Conservation (phyloP, 495 filamentous ascomycete genomes). For the Aspergillus conjunctus region DNA sequence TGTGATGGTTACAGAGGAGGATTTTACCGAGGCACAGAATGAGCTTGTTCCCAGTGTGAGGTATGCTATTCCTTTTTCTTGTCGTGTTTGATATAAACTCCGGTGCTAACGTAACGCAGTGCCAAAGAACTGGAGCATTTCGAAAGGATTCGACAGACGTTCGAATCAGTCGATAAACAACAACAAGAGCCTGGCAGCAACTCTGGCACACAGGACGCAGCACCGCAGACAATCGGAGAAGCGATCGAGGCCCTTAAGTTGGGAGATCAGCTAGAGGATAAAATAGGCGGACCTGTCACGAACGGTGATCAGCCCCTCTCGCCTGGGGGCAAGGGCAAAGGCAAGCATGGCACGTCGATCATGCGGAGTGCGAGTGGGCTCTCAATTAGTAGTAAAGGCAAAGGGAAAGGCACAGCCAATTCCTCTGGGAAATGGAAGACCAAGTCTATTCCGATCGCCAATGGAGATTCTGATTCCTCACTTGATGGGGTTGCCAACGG, state of each 20-base stretch:
- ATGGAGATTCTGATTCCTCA: conserved; percentile 43
- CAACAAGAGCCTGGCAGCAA: conserved; percentile 36
- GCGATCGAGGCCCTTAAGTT: conserved; percentile 41
- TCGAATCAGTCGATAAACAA: conserved; percentile 62
- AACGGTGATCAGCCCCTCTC: conserved; percentile 35
- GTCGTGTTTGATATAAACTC: neutral
- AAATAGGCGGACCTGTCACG: conserved; percentile 27
- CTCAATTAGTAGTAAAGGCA: conserved; percentile 40
- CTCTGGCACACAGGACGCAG: conserved; percentile 27
- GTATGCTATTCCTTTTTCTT: conserved; percentile 37
- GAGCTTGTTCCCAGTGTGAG: conserved; percentile 91
- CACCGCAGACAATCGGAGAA: conserved; percentile 42
- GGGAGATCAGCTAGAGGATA: conserved; percentile 24
- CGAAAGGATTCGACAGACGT: conserved; percentile 75
- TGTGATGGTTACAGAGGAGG: conserved; percentile 83
- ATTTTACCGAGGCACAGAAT: conserved; percentile 76
- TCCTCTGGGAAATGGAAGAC: conserved; percentile 56
- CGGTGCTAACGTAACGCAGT: conserved; percentile 49
- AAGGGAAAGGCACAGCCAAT: conserved; percentile 33
- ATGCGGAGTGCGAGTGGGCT: conserved; percentile 35
- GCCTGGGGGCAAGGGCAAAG: conserved; percentile 27
- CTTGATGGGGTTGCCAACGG: conserved; percentile 43
- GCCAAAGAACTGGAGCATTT: conserved; percentile 92
- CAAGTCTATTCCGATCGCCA: conserved; percentile 31
- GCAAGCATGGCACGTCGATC: conserved; percentile 34